Base-by-base conservation (phyloP, 805 yeast species). In the Phaffomyces antillensis region DNA sequence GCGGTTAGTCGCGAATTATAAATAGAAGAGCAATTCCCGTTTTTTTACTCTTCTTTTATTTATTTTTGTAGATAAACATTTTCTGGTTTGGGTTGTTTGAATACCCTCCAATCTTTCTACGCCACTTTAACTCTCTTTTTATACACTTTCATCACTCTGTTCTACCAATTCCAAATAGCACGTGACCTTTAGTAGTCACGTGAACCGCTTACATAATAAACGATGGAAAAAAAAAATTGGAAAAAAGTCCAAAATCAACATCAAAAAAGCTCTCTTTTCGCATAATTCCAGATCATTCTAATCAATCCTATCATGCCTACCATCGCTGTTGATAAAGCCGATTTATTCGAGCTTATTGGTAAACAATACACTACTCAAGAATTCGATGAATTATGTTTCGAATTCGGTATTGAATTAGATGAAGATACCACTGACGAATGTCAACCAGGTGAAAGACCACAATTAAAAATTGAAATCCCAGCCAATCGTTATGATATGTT, bases 401-500 rank as follows among this genome's bases (percentile, higher is more conserved):
- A 91, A 61, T 93, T 90, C 57, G 99, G 99, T 58, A 81, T 93
- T 55, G 99, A 93, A 71, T 77, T 93, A 50, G 99, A 93, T 65
- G 99, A 95, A 70, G 98, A 95, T 65, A 88, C 96, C 62, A 86
- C 95, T 37, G 87, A 84, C 35, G 70, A 66, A 36, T 82, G 84
- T 53, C 78, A 75, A 63, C 71, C 73, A n/a, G 86, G 79, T 52
- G 96, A 87, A 67, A 83, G 96, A 65, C 97, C 99, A n/a, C 95
- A 91, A 67, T 76, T 87, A 59, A 93, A 93, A 70, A 88, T 93
- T 60, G 99, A 93, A 66, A 82, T 95, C 52, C 97, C 96, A 47
- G 99, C 99, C 51, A 93, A 93, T 71, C 85, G 99, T 74, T 95
- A 93, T 62, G 99, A 93, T 65, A 81, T 93, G 90, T 79, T 93